Conservation (phyloP, 441 rosid species). For the Euphorbia schlechtendalii region DNA sequence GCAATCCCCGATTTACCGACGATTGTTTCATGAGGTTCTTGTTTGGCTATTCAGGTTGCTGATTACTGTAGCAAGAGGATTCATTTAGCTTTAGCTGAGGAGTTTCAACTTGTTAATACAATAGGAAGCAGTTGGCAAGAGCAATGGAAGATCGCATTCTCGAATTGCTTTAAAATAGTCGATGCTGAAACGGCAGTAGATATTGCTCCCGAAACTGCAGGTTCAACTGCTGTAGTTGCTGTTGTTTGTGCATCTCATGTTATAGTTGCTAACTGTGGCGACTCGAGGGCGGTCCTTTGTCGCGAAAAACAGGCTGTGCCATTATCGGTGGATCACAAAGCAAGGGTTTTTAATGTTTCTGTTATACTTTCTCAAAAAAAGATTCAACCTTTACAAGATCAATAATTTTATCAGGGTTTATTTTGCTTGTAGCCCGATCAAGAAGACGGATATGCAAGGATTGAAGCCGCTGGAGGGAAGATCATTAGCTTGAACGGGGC, state of each 20-base stretch:
- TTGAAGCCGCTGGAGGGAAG: slow-evolving; percentile 92
- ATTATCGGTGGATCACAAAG: slow-evolving; percentile 80
- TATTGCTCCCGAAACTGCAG: slow-evolving; percentile 76
- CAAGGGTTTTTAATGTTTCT: slow-evolving; percentile 22
- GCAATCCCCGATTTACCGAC: no score
- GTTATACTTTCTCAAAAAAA: no score
- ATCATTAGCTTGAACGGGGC: slow-evolving; percentile 85
- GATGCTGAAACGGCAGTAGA: slow-evolving; percentile 47
- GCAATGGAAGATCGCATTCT: slow-evolving; percentile 57
- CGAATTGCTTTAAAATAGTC: slow-evolving; percentile 54
- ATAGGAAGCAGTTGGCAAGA: no score
- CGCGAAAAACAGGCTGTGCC: slow-evolving; percentile 73
- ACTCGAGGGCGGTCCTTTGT: slow-evolving; percentile 79
- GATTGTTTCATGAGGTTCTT: no score
- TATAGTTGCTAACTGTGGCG: slow-evolving; percentile 77
- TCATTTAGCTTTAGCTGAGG: no score
- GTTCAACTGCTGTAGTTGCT: slow-evolving; percentile 85
- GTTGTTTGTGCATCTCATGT: slow-evolving; percentile 59
- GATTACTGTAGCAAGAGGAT: no score
- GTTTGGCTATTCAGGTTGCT: neutral
- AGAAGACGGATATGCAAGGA: slow-evolving; percentile 76
- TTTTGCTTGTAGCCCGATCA: slow-evolving; percentile 83
- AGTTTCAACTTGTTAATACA: no score
- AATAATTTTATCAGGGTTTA: no score
- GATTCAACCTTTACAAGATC: no score